Base-by-base conservation (phyloP, 306 rosid species). In the Chamaecrista fasciculata region DNA sequence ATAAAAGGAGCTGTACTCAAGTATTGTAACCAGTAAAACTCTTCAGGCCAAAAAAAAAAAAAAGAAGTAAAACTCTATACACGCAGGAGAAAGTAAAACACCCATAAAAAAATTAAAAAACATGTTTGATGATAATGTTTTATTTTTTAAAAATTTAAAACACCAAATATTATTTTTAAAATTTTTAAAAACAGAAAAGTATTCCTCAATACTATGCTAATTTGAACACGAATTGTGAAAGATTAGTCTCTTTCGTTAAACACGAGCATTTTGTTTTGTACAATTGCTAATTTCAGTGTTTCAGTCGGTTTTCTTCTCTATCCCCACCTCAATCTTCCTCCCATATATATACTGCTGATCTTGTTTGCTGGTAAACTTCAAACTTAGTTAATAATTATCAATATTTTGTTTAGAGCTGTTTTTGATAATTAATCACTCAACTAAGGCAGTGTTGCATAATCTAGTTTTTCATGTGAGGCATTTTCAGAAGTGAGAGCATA, bases 381-480 rank as follows among this genome's bases (percentile, higher is more conserved):
- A 40, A 8, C 0, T 26, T 2, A 31, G 6, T 40, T 52, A 28
- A 28, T 40, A 29, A n/a, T n/a, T n/a, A n/a, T 20, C 6, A 55
- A 18, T 44, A 44, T 29, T 10, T 57, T 19, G 48, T 12, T 11
- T n/a, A 19, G 48, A 43, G 18, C 19, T 43, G 5, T 33, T 34
- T 37, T 12, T 44, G 29, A 74, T 43, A 40, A 44, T 66, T 18
- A 16, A n/a, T 56, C 23, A 5, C 64, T 28, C 21, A 25, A 24
- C 66, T 56, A 5, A 21, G 33, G 20, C 65, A 62, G 28, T 46
- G 40, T 49, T n/a, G n/a, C 19, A 57, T 75, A n/a, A n/a, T 58
- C 16, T 34, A 57, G 26, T 34, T 65, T 69, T 70, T 69, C 77
- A 49, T 29, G 20, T 63, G 70, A 64, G 74, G 55, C 66, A 70